Conservation (phyloP, 805 yeast genomes). For the Danielozyma ontarioensis region DNA sequence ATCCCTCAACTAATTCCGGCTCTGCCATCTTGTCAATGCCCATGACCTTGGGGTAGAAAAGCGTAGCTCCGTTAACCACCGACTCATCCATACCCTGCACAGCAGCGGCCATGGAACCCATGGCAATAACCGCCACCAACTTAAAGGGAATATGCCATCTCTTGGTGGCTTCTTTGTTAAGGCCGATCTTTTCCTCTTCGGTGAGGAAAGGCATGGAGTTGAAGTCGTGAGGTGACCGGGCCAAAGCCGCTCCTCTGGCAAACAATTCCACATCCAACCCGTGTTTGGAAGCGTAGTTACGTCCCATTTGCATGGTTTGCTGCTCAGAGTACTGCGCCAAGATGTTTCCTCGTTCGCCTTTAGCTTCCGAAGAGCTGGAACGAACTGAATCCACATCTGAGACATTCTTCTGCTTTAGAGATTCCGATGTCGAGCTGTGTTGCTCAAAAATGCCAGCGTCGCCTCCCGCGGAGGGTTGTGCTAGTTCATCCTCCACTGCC, state of each 20-base stretch:
- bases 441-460: not conserved
- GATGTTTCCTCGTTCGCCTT: slow-evolving; percentile 14
- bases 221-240: slow-evolving; percentile 52
- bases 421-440: not conserved
- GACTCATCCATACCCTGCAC: slow-evolving; percentile 78
- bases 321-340: slow-evolving; percentile 53
- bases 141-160: slow-evolving; percentile 42
- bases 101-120: slow-evolving; percentile 65
- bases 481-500: not conserved
- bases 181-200: slow-evolving; percentile 42
- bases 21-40: slow-evolving; percentile 40
- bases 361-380: not conserved
- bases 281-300: slow-evolving; percentile 55
- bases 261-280: slow-evolving; percentile 54
- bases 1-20: slow-evolving; percentile 55
- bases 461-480: too few species aligned
- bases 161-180: slow-evolving; percentile 42
- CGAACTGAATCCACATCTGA: not conserved
- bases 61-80: slow-evolving; percentile 62
- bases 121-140: slow-evolving; percentile 48
- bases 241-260: slow-evolving; percentile 56
- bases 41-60: slow-evolving; percentile 52
- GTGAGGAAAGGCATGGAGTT: slow-evolving; percentile 49
- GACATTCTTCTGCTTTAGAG: not conserved
- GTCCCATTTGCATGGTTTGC: slow-evolving; percentile 66